phyloP scores from a whole-genome alignment of 768 basidiomycete species.

The Chalciporus piperatus region DNA sequence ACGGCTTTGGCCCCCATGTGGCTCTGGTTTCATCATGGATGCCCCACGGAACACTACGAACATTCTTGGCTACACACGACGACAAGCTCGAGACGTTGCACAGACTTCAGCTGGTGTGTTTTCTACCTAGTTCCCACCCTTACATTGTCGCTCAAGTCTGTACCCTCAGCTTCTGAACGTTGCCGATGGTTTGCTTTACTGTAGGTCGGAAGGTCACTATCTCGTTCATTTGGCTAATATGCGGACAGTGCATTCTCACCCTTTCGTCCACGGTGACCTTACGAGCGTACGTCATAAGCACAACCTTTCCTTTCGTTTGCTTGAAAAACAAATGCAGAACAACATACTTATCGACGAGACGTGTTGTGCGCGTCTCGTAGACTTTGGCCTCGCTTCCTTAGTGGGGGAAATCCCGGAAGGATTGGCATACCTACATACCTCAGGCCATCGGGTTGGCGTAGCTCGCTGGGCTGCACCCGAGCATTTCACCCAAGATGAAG shows the following conservation, averaged over 20 bases:
- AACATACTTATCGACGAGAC: slow-evolving; percentile 9
- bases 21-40: slow-evolving; percentile 11
- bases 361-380: not conserved
- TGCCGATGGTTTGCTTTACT: not conserved
- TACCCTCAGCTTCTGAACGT: not conserved
- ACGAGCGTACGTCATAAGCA: slow-evolving; percentile 1
- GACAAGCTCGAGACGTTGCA: not conserved
- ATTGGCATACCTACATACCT: slow-evolving; percentile 2
- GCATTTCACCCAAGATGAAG: not conserved
- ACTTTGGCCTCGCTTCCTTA: slow-evolving; percentile 9
- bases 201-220: not conserved
- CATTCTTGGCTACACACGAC: slow-evolving; percentile 1
- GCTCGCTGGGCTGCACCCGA: slow-evolving; percentile 13
- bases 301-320: not conserved
- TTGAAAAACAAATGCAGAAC: not conserved
- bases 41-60: slow-evolving; percentile 10
- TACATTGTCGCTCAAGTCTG: not conserved
- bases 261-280: slow-evolving; percentile 6
- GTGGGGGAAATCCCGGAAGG: slow-evolving; percentile 8
- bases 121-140: not conserved
- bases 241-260: slow-evolving; percentile 3
- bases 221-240: not conserved
- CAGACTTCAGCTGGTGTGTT: slow-evolving; percentile 7
- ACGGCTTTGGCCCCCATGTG: slow-evolving; percentile 6
- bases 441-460: not conserved